These are phyloP conservation scores for Acorus gramineus DNA, from an alignment of 106 monocot species.

Conservation along the genomic window DNA sequence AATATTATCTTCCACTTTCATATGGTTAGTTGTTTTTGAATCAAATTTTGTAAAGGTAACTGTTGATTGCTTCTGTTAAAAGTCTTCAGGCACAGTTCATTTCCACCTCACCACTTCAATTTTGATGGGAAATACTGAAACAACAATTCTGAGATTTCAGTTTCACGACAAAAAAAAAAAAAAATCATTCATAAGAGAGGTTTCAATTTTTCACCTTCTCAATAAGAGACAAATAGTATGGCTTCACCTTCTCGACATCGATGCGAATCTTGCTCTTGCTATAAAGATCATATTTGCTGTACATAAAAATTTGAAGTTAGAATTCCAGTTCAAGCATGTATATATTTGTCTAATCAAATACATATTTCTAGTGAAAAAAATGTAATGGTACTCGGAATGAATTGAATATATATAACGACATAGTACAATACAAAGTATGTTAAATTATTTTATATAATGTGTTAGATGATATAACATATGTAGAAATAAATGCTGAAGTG, in stretches of 20 bases:
- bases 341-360: too few relatives aligned
- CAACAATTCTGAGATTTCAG: background rate
- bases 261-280: constrained; percentile 94
- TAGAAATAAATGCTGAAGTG: background rate
- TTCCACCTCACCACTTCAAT: constrained; percentile 47
- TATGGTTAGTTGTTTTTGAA: too few relatives aligned
- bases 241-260: constrained; percentile 85
- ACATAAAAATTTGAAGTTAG: background rate
- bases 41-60: too few relatives aligned
- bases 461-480: constrained; percentile 1
- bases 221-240: constrained; percentile 82
- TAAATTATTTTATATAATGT: background rate
- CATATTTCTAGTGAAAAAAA: too few relatives aligned
- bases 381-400: too few relatives aligned
- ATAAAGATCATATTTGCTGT: constrained; percentile 90
- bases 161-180: background rate
- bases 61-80: too few relatives aligned
- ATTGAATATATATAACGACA: too few relatives aligned
- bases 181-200: background rate
- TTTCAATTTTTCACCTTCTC: constrained; percentile 50
- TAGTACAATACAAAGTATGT: background rate
- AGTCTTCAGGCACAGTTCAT: too few relatives aligned
- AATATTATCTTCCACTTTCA: too few relatives aligned
- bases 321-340: too few relatives aligned
- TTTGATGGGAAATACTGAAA: constrained; percentile 72